A percentile compares a stretch with the other conserved stretches of the same genome.
phyloP scores from a whole-genome alignment of 192 early-diverging fungal genomes.

The Chytriomyces sp. region DNA sequence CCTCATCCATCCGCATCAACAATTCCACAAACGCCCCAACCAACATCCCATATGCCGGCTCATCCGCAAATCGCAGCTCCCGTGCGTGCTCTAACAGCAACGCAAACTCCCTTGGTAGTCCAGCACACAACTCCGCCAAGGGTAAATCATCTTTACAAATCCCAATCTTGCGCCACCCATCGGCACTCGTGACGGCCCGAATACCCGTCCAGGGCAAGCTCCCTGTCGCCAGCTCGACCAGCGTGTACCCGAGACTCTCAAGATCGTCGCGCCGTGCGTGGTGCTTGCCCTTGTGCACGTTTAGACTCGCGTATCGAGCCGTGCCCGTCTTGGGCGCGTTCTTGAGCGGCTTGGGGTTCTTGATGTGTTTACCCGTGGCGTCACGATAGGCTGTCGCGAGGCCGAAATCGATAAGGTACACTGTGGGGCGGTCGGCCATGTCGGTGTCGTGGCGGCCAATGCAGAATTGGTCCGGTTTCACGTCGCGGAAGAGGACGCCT shows the following conservation, averaged over 20 bases:
- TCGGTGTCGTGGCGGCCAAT: slow-evolving; percentile 43
- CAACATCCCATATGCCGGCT: slow-evolving; percentile 41
- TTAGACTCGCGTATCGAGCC: slow-evolving; percentile 48
- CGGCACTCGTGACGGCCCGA: slow-evolving; percentile 32
- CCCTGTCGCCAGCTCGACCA: slow-evolving; percentile 42
- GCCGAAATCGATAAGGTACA: slow-evolving; percentile 50
- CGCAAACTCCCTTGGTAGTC: slow-evolving; percentile 40
- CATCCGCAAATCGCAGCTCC: slow-evolving; percentile 38
- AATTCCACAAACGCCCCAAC: slow-evolving; percentile 34
- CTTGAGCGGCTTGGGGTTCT: slow-evolving; percentile 21
- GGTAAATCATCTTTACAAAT: slow-evolving; percentile 35
- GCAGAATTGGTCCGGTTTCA: slow-evolving; percentile 60
- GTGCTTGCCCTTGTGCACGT: slow-evolving; percentile 45
- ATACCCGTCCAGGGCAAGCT: slow-evolving; percentile 45
- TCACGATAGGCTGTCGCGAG: slow-evolving; percentile 39
- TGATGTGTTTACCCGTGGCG: slow-evolving; percentile 37
- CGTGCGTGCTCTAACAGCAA: slow-evolving; percentile 43
- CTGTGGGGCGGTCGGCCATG: slow-evolving; percentile 27
- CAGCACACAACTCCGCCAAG: slow-evolving; percentile 32
- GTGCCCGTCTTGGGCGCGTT: slow-evolving; percentile 46
- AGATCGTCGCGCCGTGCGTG: slow-evolving; percentile 51
- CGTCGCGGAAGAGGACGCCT: slow-evolving; percentile 49
- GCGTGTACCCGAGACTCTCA: slow-evolving; percentile 43
- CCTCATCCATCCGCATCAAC: slow-evolving; percentile 14
- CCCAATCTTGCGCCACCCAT: slow-evolving; percentile 49